phyloP scores from a whole-genome alignment of 306 rosid genomes.

The Morella rubra region DNA sequence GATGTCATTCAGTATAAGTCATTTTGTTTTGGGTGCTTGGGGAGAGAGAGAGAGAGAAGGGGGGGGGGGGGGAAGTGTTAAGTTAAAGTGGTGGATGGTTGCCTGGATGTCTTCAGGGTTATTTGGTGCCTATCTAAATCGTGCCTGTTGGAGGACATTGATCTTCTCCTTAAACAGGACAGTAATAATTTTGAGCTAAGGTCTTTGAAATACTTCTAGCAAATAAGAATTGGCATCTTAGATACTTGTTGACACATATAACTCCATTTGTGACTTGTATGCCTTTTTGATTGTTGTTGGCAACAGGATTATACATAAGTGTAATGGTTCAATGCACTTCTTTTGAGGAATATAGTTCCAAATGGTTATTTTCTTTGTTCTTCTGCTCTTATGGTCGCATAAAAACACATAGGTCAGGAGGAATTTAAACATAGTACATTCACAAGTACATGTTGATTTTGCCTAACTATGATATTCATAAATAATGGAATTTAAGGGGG shows the following conservation, averaged over 20 bases:
- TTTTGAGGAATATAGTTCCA: background rate
- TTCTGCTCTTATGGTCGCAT: background rate
- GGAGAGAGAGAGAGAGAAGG: too few species aligned
- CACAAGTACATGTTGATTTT: background rate
- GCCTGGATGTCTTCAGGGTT: background rate
- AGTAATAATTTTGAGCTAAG: background rate
- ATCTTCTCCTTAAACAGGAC: background rate
- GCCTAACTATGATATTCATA: background rate
- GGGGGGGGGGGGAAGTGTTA: background rate
- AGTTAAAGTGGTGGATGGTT: background rate
- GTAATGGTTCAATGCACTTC: background rate
- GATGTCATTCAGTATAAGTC: background rate
- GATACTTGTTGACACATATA: background rate
- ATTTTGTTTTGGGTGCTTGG: too few species aligned
- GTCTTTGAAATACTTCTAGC: background rate
- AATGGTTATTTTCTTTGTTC: background rate
- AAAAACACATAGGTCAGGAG: background rate
- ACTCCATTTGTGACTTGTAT: background rate
- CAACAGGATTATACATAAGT: background rate
- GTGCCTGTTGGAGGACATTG: background rate
- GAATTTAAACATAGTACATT: background rate
- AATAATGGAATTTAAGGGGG: background rate
- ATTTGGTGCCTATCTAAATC: background rate
- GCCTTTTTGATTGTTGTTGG: background rate
- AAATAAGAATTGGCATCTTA: background rate